A percentile compares a stretch with the other conserved stretches of the same genome.
These are phyloP conservation scores for Chrysoporthe puriensis DNA, from an alignment of 2,329 filamentous ascomycete genomes.

Conservation along the genomic window DNA sequence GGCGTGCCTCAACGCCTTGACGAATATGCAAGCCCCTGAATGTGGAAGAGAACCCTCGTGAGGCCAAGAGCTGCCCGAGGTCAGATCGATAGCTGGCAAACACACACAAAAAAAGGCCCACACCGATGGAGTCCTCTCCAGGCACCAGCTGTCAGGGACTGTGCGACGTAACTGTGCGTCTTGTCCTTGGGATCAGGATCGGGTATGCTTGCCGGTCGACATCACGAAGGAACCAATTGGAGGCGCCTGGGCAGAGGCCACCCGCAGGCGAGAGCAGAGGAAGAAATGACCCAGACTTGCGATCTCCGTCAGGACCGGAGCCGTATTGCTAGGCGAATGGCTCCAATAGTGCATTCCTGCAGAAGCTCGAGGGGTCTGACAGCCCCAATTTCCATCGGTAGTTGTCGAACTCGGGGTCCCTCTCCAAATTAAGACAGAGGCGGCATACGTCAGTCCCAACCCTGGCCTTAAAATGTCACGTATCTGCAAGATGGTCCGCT, in stretches of 20 bases:
- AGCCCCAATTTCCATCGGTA: not conserved
- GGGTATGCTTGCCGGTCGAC: slow-evolving; percentile 1
- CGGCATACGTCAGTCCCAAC: not conserved
- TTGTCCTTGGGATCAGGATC: not conserved
- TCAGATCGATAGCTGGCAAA: slow-evolving; percentile 3
- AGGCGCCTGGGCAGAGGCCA: not conserved
- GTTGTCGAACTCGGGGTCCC: not conserved
- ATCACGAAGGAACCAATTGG: slow-evolving; percentile 3
- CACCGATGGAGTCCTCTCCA: not conserved
- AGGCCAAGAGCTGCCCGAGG: not conserved
- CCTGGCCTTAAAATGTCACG: slow-evolving; percentile 7
- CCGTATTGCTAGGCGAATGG: slow-evolving; percentile 20
- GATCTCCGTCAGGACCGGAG: slow-evolving; percentile 27
- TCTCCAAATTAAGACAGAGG: not conserved
- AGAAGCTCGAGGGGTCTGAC: not conserved
- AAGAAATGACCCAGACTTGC: slow-evolving; percentile 15
- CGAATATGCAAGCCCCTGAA: slow-evolving; percentile 9
- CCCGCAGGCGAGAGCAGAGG: not conserved
- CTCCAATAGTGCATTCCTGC: not conserved
- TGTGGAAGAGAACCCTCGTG: slow-evolving; percentile 6
- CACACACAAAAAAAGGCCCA: not conserved
- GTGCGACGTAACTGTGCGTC: not conserved
- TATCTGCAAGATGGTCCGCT: slow-evolving; percentile 10
- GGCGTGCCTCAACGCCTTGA: slow-evolving; percentile 4
- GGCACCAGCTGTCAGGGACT: not conserved